Percentiles rank a stretch among this genome's conserved stretches.
Evolutionary conservation across 805 yeast species (phyloP).

Genomic region (Kockiozyma suomiensis): DNA sequence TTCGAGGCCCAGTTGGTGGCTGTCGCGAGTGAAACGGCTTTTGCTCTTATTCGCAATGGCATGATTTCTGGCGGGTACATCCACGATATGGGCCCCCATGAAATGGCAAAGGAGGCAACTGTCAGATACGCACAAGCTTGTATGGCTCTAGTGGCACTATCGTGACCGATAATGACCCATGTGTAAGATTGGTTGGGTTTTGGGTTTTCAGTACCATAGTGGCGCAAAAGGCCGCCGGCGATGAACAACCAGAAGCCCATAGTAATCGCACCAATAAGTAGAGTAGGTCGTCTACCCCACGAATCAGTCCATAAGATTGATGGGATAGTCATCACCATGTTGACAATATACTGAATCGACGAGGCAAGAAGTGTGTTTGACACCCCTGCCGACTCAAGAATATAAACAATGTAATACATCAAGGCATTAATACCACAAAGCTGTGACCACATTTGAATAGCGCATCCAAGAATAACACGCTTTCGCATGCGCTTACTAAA

Average conservation of each 20-base stretch:
- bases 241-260: slow-evolving; percentile 65
- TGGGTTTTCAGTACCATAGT: slow-evolving; percentile 46
- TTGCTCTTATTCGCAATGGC: slow-evolving; percentile 61
- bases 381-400: slow-evolving; percentile 54
- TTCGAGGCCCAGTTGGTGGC: slow-evolving; percentile 68
- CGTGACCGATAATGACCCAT: slow-evolving; percentile 52
- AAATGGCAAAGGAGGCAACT: slow-evolving; percentile 58
- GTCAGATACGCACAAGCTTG: slow-evolving; percentile 59
- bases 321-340: slow-evolving; percentile 56
- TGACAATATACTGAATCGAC: slow-evolving; percentile 51
- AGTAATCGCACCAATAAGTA: slow-evolving; percentile 63
- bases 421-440: slow-evolving; percentile 51
- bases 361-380: slow-evolving; percentile 50
- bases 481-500: slow-evolving; percentile 15
- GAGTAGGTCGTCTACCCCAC: slow-evolving; percentile 66
- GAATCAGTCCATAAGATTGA: slow-evolving; percentile 58
- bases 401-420: slow-evolving; percentile 52
- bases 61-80: slow-evolving; percentile 66
- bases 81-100: slow-evolving; percentile 65
- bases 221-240: slow-evolving; percentile 62
- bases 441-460: slow-evolving; percentile 41
- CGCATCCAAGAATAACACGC: slow-evolving; percentile 46
- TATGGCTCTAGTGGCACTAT: slow-evolving; percentile 53
- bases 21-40: slow-evolving; percentile 63
- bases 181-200: slow-evolving; percentile 50